phyloP scores from a whole-genome alignment of 352 stramenopile genomes.

The Globisporangium middletonii region DNA sequence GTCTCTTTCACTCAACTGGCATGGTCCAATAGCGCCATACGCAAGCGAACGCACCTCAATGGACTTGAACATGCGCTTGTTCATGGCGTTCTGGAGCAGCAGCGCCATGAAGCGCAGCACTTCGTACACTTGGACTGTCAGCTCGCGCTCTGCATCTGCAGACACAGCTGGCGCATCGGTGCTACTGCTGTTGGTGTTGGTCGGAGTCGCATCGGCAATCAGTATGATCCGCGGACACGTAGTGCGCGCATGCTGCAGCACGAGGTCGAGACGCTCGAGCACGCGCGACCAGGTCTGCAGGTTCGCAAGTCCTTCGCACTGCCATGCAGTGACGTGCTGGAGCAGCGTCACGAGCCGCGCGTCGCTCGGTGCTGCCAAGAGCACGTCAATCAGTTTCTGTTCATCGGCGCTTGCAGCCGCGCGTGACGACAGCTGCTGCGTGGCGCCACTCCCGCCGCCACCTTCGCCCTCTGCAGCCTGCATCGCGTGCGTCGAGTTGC shows the following conservation, averaged over 20 bases:
- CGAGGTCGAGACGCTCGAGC: conserved; percentile 43
- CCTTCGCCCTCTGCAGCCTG: too few relatives aligned
- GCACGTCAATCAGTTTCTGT: conserved; percentile 50
- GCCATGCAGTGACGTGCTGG: conserved; percentile 67
- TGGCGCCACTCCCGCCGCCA: too few relatives aligned
- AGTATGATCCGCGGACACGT: conserved; percentile 40
- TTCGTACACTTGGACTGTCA: conserved; percentile 58
- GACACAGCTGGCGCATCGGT: conserved; percentile 5
- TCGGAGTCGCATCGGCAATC: conserved; percentile 12
- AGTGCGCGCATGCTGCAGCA: conserved; percentile 37
- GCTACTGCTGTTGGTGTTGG: conserved; percentile 14
- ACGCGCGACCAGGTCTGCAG: conserved; percentile 60
- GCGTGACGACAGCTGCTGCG: too few relatives aligned
- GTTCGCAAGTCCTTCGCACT: conserved; percentile 76
- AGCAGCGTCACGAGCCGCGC: conserved; percentile 47
- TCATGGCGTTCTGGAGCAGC: conserved; percentile 72
- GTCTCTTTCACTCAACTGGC: not conserved
- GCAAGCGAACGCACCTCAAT: conserved; percentile 26
- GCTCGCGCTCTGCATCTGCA: conserved; percentile 23
- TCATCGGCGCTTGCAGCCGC: conserved; percentile 27
- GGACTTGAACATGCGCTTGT: conserved; percentile 73
- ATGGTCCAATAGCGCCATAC: not conserved
- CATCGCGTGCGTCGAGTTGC: too few relatives aligned
- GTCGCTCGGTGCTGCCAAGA: conserved; percentile 37
- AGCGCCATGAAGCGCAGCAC: conserved; percentile 68